phyloP scores from a whole-genome alignment of 768 basidiomycete genomes.

The Tricholoma flavovirens region DNA sequence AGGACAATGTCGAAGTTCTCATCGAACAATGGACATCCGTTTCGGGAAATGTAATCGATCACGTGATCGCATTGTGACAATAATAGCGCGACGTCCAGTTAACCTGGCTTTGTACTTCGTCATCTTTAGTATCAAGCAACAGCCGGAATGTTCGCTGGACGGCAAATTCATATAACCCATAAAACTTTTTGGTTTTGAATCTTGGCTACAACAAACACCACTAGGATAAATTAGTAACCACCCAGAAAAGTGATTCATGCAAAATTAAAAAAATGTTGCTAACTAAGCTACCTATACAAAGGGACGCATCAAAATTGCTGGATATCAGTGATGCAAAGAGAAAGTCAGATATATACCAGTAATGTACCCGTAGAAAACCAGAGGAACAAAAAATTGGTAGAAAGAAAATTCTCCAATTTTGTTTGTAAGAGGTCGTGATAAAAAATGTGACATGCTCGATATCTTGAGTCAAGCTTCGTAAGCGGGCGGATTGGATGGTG shows the following conservation, averaged over 20 bases:
- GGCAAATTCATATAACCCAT: no score
- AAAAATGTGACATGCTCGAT: slow-evolving; percentile 1
- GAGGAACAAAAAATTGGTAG: not conserved
- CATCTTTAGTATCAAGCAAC: not conserved
- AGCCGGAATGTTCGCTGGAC: not conserved
- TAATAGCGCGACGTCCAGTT: not conserved
- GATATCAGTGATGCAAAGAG: not conserved
- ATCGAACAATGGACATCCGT: slow-evolving; percentile 14
- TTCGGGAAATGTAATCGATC: slow-evolving; percentile 1
- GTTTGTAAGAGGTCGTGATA: not conserved
- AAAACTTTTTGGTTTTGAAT: no score
- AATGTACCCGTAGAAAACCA: not conserved
- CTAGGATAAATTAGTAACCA: no score
- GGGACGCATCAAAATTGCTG: not conserved
- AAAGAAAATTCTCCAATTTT: not conserved
- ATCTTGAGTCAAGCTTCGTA: slow-evolving; percentile 8
- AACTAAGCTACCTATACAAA: not conserved
- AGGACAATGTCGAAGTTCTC: slow-evolving; percentile 7
- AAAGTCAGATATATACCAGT: not conserved
- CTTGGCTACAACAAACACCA: no score
- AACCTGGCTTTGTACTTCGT: not conserved
- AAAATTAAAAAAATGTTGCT: no score
- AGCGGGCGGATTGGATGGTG: slow-evolving; percentile 9
- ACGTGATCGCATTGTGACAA: slow-evolving; percentile 11
- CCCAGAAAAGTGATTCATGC: no score